These are phyloP conservation scores for Microglena sp. DNA, from an alignment of 139 green algal genomes.

Conservation along the genomic window DNA sequence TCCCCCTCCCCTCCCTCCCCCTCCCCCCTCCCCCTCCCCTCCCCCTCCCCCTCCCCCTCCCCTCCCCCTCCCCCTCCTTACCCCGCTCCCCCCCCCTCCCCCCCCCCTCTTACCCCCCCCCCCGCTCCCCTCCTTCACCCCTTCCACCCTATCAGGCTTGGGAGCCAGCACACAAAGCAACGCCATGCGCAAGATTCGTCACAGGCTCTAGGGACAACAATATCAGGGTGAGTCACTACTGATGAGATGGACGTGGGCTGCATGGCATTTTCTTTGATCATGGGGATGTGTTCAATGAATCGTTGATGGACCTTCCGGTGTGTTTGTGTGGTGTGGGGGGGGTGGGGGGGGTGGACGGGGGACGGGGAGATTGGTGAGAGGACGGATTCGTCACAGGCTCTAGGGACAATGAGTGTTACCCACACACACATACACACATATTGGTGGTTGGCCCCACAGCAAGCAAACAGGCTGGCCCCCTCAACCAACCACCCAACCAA, in stretches of 20 bases:
- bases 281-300: no score
- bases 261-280: no score
- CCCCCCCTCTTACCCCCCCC: not conserved
- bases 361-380: no score
- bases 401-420: no score
- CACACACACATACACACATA: no score
- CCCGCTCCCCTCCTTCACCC: not conserved
- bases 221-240: conserved; percentile 57
- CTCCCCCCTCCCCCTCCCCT: conserved; percentile 1
- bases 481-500: no score
- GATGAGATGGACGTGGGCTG: conserved; percentile 20
- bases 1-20: not conserved
- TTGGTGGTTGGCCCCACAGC: no score
- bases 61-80: not conserved
- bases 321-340: no score
- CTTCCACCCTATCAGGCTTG: conserved; percentile 47
- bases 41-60: no score
- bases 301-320: no score
- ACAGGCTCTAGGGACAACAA: conserved; percentile 75
- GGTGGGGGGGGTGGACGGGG: no score
- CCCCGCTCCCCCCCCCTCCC: not conserved
- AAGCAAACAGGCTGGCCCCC: not conserved
- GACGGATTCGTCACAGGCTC: no score
- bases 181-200: conserved; percentile 63
- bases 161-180: conserved; percentile 82